Base-by-base conservation (phyloP, 129 eudicot species). In the Chrysanthemum seticuspe region DNA sequence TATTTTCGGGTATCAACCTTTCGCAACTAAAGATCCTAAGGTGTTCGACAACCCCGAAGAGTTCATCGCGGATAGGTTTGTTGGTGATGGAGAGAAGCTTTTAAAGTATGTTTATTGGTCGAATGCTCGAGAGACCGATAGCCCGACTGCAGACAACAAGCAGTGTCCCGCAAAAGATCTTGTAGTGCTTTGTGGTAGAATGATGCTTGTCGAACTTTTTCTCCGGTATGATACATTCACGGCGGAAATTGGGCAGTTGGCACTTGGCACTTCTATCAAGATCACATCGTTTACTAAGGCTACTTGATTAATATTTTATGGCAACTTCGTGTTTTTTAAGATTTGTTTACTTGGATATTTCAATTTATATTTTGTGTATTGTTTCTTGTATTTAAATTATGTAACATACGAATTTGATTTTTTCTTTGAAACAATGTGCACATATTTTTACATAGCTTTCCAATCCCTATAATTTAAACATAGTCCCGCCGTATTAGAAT, bases 31-130 rank as follows among this genome's bases (percentile, higher is more conserved):
- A 65, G 96, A 89, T 65, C 82, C 91, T 0, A 84, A 68, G 81
- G 82, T 89, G 58, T 89, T 89, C 14, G 71, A 63, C 3, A 69
- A 82, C 44, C 85, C 91, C 0, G 89, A 89, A 3, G 84, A 79
- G 21, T 89, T 74, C 2, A 29, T 83, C 1, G 79, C 79, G 7
- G 91, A 89, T 18, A 83, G 96, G 63, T 89, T 89, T 45, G 80
- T 89, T 15, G 91, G 91, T 8, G 85, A 86, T 0, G 96, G 96
- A 1, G 96, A 86, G 74, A 77, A 78, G 74, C 54, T 86, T 64
- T 5, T 89, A 6, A 70, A 74, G 74, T 86, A 89, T 61, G 89
- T 89, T 4, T 89, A 81, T 61, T 89, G 96, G 96, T 88, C 96
- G 40, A 88, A 88, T 72, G 96, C 83, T 45, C 72, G 81, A 48